These are phyloP conservation scores for Eimeria necatrix DNA, from an alignment of 169 alveolate genomes.

Conservation along the genomic window DNA sequence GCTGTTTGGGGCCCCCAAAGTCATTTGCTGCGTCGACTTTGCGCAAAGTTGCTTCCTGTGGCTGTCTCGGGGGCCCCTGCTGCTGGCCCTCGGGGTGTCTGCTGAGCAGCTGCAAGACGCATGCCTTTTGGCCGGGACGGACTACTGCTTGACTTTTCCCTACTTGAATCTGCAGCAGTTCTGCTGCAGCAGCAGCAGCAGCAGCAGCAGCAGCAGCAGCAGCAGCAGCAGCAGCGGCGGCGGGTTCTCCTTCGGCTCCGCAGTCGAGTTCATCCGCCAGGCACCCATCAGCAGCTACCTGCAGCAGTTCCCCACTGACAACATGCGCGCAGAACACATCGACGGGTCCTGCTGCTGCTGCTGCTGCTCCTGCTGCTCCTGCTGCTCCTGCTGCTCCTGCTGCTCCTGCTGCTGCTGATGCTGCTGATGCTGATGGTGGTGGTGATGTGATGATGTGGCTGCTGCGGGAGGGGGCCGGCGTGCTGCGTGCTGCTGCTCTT, in stretches of 20 bases:
- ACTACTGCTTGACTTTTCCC: slow-evolving; percentile 81
- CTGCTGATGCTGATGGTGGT: background rate
- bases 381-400: background rate
- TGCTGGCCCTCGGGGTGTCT: slow-evolving; percentile 45
- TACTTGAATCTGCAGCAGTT: slow-evolving; percentile 76
- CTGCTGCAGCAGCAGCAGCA: slow-evolving; percentile 27
- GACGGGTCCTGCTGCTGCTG: background rate
- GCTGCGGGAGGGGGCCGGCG: no score
- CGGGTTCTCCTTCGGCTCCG: background rate
- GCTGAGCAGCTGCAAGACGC: slow-evolving; percentile 80
- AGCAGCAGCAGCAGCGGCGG: background rate
- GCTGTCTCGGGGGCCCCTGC: slow-evolving; percentile 62
- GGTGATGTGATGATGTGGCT: no score
- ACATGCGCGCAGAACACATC: background rate
- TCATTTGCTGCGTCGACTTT: slow-evolving; percentile 1
- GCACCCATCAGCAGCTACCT: background rate
- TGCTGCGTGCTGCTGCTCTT: slow-evolving; percentile 26
- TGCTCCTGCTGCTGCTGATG: background rate
- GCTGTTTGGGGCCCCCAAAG: slow-evolving; percentile 75
- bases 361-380: slow-evolving; percentile 27
- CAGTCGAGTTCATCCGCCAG: background rate
- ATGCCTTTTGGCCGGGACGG: slow-evolving; percentile 84
- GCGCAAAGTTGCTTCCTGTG: slow-evolving; percentile 38
- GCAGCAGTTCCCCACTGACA: background rate
- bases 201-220: background rate